Conservation (phyloP, 2,329 filamentous ascomycete genomes). For the Pestalotiopsis sp. region DNA sequence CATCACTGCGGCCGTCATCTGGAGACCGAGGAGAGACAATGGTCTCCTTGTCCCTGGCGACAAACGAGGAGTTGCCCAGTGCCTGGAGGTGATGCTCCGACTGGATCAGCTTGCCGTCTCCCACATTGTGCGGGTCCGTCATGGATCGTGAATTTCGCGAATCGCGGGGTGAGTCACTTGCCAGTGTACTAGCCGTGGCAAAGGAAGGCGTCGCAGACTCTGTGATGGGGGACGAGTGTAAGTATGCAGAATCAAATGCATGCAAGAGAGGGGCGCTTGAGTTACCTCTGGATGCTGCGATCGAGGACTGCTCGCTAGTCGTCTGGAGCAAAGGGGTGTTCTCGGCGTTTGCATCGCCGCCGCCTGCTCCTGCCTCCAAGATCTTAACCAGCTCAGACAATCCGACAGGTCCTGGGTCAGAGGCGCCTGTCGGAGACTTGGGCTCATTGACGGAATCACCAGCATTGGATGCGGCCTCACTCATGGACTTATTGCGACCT, state of each 20-base stretch:
- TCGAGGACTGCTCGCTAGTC: constrained; percentile 24
- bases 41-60: constrained; percentile 43
- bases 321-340: constrained; percentile 13
- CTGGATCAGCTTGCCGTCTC: constrained; percentile 29
- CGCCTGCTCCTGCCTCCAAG: neutral
- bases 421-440: constrained; percentile 10
- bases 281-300: constrained; percentile 37
- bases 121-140: neutral
- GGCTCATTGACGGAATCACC: neutral
- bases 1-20: constrained; percentile 35
- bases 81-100: constrained; percentile 39
- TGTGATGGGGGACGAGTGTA: constrained; percentile 14
- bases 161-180: constrained; percentile 30
- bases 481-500: constrained; percentile 35
- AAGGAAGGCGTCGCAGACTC: constrained; percentile 46
- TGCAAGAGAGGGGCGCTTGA: neutral
- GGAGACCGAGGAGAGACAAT: constrained; percentile 34
- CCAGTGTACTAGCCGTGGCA: constrained; percentile 34
- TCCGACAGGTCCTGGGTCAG: neutral
- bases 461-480: neutral
- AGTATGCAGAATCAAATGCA: neutral
- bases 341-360: constrained; percentile 14
- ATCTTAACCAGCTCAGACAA: neutral
- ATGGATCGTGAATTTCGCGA: neutral
- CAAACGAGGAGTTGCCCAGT: constrained; percentile 43